These are phyloP conservation scores for Boletus smithii DNA, from an alignment of 1,284 basidiomycete genomes.

Conservation along the genomic window DNA sequence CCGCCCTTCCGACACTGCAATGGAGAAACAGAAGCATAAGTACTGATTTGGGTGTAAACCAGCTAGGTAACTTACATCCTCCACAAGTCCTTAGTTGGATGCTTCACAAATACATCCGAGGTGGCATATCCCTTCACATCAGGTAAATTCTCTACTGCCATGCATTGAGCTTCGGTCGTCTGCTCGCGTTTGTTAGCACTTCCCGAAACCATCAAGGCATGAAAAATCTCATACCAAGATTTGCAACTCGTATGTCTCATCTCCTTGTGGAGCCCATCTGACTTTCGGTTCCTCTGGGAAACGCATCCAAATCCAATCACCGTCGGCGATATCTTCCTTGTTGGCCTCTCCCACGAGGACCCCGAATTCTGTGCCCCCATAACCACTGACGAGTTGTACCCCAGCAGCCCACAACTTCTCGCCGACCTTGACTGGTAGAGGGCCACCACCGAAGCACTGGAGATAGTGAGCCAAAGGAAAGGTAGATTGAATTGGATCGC, in stretches of 20 bases:
- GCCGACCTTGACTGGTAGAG: constrained; percentile 23
- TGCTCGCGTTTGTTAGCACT: constrained; percentile 1
- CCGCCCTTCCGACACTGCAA: constrained; percentile 24
- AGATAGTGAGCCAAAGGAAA: background rate
- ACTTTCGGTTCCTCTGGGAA: constrained; percentile 18
- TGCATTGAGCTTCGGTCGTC: constrained; percentile 9
- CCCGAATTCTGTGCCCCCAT: constrained; percentile 32
- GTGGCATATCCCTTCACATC: constrained; percentile 31
- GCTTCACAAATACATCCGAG: constrained; percentile 26
- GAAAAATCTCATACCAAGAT: constrained; percentile 25
- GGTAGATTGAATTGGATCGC: background rate
- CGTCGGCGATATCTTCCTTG: constrained; percentile 16
- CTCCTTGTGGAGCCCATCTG: constrained; percentile 31
- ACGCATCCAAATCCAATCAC: constrained; percentile 34
- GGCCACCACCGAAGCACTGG: constrained; percentile 28
- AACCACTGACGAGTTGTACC: constrained; percentile 15
- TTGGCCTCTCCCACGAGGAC: background rate
- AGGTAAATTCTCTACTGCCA: constrained; percentile 30
- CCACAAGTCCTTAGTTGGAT: constrained; percentile 33
- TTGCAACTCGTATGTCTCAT: constrained; percentile 34
- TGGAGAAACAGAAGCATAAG: background rate
- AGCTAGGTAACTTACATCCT: constrained; percentile 17
- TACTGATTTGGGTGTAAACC: rapidly evolving
- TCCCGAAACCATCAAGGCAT: background rate
- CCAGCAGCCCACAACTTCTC: constrained; percentile 22